Base-by-base conservation (phyloP, 2,329 filamentous ascomycete genomes). In the Dothideomycetes sp. region DNA sequence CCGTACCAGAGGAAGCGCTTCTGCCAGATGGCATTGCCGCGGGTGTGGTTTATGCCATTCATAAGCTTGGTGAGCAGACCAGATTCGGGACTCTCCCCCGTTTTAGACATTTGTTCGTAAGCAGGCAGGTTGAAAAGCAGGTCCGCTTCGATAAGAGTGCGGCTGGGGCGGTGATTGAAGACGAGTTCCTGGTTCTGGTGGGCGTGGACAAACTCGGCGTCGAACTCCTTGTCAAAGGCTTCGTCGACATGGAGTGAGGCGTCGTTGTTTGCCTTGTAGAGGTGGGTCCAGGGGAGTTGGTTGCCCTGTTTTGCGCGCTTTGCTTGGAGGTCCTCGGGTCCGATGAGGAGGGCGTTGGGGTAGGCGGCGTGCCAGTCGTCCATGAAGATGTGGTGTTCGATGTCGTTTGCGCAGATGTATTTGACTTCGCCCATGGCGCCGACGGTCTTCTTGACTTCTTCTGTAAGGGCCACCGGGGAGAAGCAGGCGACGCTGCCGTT, bases 351-450 rank as follows among this genome's bases (percentile, higher is more conserved):
- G 22, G 89, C 88, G 31, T 72, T 60, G 0, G 89, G 88, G 58
- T 77, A 96, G 18, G 77, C 83, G 36, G 73, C 66, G 52, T 83
- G 77, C 89, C 91, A 98, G 36, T 84, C 71, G 0, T 83, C 81
- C 39, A 98, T 59, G 67, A 91, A 93, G 58, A 98, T 85, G 71
- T 98, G 91, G 62, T 98, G 91, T 66, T 98, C 87, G 38, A 84
- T 72, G 59, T 98, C 91, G 1, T 82, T 77, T 1, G 91, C 89
- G 18, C 89, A 70, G 49, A 98, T 79, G 69, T 96, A 96, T 49
- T 73, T 75, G 37, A 95, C 76, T 31, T 77, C 71, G 36, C 79
- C 50, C 9, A 49, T 37, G 17, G 32, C 22, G 14, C 40, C 18
- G 40, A 70, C 61, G 40, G 70, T 64, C 37, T 84, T 66, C 57